These are phyloP conservation scores for Kodamaea sagamina DNA, from an alignment of 805 yeast species.

Conservation along the genomic window DNA sequence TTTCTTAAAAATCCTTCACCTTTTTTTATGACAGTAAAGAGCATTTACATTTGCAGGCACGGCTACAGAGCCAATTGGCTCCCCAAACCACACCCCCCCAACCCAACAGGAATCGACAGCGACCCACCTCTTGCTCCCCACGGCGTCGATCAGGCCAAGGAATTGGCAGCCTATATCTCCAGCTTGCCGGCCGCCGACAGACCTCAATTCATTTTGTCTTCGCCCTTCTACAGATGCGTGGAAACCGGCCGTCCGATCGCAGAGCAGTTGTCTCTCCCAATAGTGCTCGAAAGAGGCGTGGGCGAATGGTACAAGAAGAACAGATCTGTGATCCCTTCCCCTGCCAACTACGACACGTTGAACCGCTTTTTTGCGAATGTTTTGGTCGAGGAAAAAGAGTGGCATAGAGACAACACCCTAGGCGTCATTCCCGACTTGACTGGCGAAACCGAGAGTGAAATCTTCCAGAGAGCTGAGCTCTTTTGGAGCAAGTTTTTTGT, in stretches of 20 bases:
- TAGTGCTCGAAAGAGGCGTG: slow-evolving; percentile 75
- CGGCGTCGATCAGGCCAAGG: slow-evolving; percentile 85
- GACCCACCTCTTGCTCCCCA: slow-evolving; percentile 88
- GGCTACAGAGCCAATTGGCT: slow-evolving; percentile 90
- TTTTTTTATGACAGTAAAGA: slow-evolving; percentile 43
- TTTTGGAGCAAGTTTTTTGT: slow-evolving; percentile 63
- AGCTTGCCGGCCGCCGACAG: slow-evolving; percentile 47
- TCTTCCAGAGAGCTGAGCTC: slow-evolving; percentile 57
- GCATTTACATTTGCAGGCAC: slow-evolving; percentile 76
- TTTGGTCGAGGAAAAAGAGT: slow-evolving; percentile 32
- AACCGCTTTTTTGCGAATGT: slow-evolving; percentile 48
- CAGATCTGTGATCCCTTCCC: slow-evolving; percentile 66
- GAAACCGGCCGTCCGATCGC: slow-evolving; percentile 79
- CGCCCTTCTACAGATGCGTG: slow-evolving; percentile 89
- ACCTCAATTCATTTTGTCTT: slow-evolving; percentile 71
- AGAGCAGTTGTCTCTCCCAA: slow-evolving; percentile 53
- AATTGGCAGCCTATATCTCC: slow-evolving; percentile 62
- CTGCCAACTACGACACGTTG: slow-evolving; percentile 56
- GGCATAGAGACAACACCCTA: slow-evolving; percentile 53
- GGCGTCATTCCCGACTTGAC: slow-evolving; percentile 57
- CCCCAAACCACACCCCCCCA: slow-evolving; percentile 68
- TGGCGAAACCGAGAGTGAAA: slow-evolving; percentile 78
- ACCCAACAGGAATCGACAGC: slow-evolving; percentile 87
- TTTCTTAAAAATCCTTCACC: background rate
- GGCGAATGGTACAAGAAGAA: slow-evolving; percentile 91